Evolutionary conservation across 2,329 filamentous ascomycete species (phyloP).

Genomic region (Hirsutella minnesotensis): DNA sequence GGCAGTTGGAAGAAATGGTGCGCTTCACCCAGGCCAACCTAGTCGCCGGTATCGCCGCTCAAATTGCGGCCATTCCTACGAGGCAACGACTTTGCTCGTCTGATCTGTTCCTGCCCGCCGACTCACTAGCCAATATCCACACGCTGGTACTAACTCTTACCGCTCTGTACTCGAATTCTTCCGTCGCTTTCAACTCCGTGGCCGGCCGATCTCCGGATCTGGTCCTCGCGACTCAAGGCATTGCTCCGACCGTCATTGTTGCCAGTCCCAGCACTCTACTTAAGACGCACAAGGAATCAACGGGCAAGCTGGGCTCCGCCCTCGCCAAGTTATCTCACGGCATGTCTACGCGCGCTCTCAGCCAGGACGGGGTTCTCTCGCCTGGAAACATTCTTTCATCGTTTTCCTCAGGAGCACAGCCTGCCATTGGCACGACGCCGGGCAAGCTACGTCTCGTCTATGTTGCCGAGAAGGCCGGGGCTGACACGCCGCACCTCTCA

Average conservation of each 20-base stretch:
- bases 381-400: constrained; percentile 38
- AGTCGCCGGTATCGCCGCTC: constrained; percentile 72
- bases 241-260: constrained; percentile 74
- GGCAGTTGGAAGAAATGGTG: constrained; percentile 54
- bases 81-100: constrained; percentile 59
- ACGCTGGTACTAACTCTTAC: constrained; percentile 69
- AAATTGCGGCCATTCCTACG: constrained; percentile 64
- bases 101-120: constrained; percentile 77
- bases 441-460: constrained; percentile 74
- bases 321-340: constrained; percentile 59
- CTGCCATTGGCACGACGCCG: constrained; percentile 46
- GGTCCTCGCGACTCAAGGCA: constrained; percentile 55
- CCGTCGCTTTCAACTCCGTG: constrained; percentile 80
- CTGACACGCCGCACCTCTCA: constrained; percentile 50
- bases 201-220: constrained; percentile 64
- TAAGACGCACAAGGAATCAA: constrained; percentile 52
- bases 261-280: constrained; percentile 63
- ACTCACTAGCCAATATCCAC: constrained; percentile 69
- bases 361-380: constrained; percentile 58
- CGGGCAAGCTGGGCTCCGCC: constrained; percentile 45
- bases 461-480: constrained; percentile 60
- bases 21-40: constrained; percentile 75
- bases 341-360: constrained; percentile 57
- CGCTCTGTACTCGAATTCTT: constrained; percentile 74
- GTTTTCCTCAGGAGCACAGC: constrained; percentile 44